These are phyloP conservation scores for Hawksworthiomyces lignivorus DNA, from an alignment of 2,329 filamentous ascomycete genomes.

Conservation along the genomic window DNA sequence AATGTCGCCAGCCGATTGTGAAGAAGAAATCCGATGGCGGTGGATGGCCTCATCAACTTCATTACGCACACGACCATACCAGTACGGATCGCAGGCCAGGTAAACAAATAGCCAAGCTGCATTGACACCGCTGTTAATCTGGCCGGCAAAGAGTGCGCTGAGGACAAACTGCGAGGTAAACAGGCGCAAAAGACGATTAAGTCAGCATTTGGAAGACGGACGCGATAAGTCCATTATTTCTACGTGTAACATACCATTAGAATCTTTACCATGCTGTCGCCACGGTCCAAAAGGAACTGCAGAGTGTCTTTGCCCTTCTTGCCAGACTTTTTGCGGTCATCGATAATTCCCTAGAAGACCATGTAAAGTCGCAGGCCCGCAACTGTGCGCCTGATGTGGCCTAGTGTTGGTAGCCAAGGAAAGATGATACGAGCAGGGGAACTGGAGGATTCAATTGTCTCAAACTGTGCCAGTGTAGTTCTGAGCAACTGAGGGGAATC, in stretches of 20 bases:
- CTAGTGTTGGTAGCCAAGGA: conserved; percentile 40
- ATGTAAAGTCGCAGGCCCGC: conserved; percentile 40
- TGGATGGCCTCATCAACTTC: conserved; percentile 39
- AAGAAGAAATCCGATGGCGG: conserved; percentile 28
- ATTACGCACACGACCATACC: conserved; percentile 35
- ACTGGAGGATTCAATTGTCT: conserved; percentile 35
- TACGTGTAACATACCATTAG: conserved; percentile 27
- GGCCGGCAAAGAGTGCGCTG: conserved; percentile 47
- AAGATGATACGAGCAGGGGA: conserved; percentile 42
- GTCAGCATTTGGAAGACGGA: no score
- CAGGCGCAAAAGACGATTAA: no score
- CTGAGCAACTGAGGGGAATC: conserved; percentile 33
- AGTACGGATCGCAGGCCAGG: conserved; percentile 37
- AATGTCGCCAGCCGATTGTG: conserved; percentile 26
- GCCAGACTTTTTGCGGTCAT: conserved; percentile 34
- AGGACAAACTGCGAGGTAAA: conserved; percentile 36
- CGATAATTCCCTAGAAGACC: conserved; percentile 39
- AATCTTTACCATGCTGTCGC: conserved; percentile 35
- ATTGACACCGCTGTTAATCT: conserved; percentile 50
- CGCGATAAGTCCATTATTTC: no score
- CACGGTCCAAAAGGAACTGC: conserved; percentile 45
- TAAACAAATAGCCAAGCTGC: conserved; percentile 44
- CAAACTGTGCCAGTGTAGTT: conserved; percentile 37
- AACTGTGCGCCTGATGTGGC: conserved; percentile 34
- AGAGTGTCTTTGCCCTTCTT: conserved; percentile 40